Evolutionary conservation across 768 basidiomycete species (phyloP).

Genomic region (Boletus rubescentipes): DNA sequence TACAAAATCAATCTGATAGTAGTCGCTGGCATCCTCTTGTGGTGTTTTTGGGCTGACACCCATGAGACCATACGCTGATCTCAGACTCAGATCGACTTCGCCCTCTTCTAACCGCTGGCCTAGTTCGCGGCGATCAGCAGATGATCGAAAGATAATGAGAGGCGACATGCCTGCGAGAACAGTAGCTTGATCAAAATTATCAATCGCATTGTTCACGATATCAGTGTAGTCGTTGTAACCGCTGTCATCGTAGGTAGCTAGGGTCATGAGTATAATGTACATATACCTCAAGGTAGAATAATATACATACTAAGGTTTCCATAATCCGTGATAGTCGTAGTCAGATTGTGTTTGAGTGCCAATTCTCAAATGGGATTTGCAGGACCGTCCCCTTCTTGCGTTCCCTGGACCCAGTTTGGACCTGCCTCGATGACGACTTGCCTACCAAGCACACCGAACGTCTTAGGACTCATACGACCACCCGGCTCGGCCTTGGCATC

Average conservation of each 20-base stretch:
- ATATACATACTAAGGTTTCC: conserved; percentile 43
- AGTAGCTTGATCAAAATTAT: conserved; percentile 42
- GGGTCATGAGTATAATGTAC: not conserved
- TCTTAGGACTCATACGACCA: conserved; percentile 52
- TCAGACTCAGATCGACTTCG: conserved; percentile 52
- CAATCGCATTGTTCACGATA: conserved; percentile 40
- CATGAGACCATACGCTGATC: conserved; percentile 53
- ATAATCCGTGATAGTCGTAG: conserved; percentile 45
- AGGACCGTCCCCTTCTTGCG: conserved; percentile 45
- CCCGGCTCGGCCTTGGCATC: conserved; percentile 63
- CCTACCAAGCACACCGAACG: conserved; percentile 41
- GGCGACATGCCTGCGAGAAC: conserved; percentile 42
- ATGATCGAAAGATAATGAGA: conserved; percentile 40
- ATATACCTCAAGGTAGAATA: not conserved
- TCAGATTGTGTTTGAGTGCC: conserved; percentile 53
- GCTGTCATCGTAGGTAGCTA: conserved; percentile 55
- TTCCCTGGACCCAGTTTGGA: conserved; percentile 63
- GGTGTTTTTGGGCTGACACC: conserved; percentile 45
- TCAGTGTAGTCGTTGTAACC: conserved; percentile 50
- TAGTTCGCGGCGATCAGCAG: conserved; percentile 18
- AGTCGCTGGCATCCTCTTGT: conserved; percentile 54
- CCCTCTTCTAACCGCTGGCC: conserved; percentile 15
- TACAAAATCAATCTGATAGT: conserved; percentile 48
- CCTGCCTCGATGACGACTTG: conserved; percentile 52
- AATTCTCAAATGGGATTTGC: conserved; percentile 61